Base-by-base conservation (phyloP, 1,284 basidiomycete species). In the Sanghuangporus baumii region DNA sequence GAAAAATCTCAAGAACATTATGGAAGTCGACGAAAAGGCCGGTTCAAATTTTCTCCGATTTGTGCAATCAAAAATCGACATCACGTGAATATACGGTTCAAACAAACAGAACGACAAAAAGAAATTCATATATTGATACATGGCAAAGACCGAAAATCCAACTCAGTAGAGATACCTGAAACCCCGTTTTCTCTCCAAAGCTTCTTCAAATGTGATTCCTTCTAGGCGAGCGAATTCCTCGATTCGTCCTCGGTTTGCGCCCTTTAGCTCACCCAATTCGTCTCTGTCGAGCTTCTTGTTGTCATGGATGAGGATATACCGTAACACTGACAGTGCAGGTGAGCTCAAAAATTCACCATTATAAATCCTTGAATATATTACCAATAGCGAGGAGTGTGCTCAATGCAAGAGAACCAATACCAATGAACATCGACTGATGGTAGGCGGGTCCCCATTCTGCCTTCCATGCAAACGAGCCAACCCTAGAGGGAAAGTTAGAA, bases 121-220 rank as follows among this genome's bases (percentile, higher is more conserved):
- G 23, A 23, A 23, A 23, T 23, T 23, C 23, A 23, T 23, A 23
- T 23, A 23, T 23, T 23, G 23, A 23, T 23, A 23, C 12, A 12
- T 9, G n/a, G n/a, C 11, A 8, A 12, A 11, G n/a, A 2, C 43
- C 2, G 43, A 16, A 18, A 46, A 7, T 6, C 23, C 20, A n/a
- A 18, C 18, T 73, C 60, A 77, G 59, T 74, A 72, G 26, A 81
- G 69, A 64, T 80, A 79, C 52, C 78, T 70, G 73, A 80, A 79
- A 0, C 76, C 77, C 63, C 71, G 70, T 65, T 71, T 75, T 59
- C 74, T 72, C 57, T 70, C 71, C 47, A 76, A 57, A 2, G 75
- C 76, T 62, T 78, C 75, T 55, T 75, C 72, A 60, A 76, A 67
- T 1, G 74, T 71, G 34, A 77, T 71, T 14, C 74, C 74, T 61